Evolutionary conservation across 1,284 basidiomycete species (phyloP), one percentile per base, ranked within the genome.

Genomic region (Boletellus deceptivus): DNA sequence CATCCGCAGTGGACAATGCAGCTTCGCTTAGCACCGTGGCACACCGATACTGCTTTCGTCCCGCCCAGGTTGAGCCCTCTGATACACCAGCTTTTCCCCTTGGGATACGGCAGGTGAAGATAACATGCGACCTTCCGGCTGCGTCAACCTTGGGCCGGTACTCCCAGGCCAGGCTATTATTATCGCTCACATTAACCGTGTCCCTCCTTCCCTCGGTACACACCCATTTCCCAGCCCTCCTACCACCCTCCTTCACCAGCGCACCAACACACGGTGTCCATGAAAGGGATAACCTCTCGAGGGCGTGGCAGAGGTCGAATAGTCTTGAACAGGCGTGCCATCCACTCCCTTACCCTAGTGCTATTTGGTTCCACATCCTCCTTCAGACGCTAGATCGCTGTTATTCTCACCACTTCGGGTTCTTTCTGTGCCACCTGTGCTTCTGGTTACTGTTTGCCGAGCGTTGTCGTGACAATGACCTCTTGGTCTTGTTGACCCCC

Each of bases 361-460:
- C 29, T 4, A 25, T 8, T 8, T 2, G 25, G 25, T 8, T 8
- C 25, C 25, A 59, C 79, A 41, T 61, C 77, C n/a, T 47, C 62
- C 0, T 54, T 70, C 45, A 72, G 71, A 56, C 83, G 83, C 63
- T 87, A 84, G 84, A 50, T 79, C n/a, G 68, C 74, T 7, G 77
- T 86, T 3, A 53, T 79, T 10, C 70, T 78, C 5, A 81, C 86
- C 52, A 75, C 77, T 45, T 66, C 70, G 1, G 76, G 77, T 2
- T 75, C 83, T 2, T 68, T 83, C 3, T 86, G 85, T 59, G 84
- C 83, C 11, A 84, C 89, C 0, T 88, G 82, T 63, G 79, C 83
- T 17, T 89, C 86, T 8, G 25, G 25, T 25, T 22, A 22, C 22
- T 22, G 22, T 22, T 22, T 3, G 22, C 22, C 22, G 25, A 25